These are phyloP conservation scores for Phytophthora niederhauseri DNA, from an alignment of 352 stramenopile species.

Conservation along the genomic window DNA sequence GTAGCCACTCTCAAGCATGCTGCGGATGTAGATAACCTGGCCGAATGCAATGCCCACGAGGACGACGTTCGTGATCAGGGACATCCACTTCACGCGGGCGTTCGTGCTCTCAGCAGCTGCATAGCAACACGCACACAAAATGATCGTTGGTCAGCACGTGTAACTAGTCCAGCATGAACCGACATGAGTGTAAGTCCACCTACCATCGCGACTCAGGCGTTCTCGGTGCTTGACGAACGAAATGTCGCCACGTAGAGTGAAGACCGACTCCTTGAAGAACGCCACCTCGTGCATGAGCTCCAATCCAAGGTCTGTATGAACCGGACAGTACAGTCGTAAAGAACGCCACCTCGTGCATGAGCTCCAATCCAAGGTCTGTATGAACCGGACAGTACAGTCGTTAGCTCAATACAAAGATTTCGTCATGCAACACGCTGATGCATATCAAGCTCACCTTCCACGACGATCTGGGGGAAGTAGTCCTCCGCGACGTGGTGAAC, in stretches of 20 bases:
- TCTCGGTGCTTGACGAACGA: slow-evolving; percentile 84
- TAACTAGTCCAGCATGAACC: neutral
- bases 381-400: neutral
- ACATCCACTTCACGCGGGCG: slow-evolving; percentile 84
- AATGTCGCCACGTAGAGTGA: slow-evolving; percentile 78
- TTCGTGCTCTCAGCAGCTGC: slow-evolving; percentile 79
- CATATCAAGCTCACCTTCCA: slow-evolving; percentile 55
- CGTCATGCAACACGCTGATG: neutral
- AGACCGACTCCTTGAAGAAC: slow-evolving; percentile 82
- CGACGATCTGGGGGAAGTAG: slow-evolving; percentile 80
- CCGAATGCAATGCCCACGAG: slow-evolving; percentile 76
- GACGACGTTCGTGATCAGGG: slow-evolving; percentile 79
- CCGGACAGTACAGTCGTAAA: slow-evolving; percentile 36
- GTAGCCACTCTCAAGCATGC: slow-evolving; percentile 78
- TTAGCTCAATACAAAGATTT: neutral
- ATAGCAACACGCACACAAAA: slow-evolving; percentile 7
- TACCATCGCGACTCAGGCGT: slow-evolving; percentile 74
- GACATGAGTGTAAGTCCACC: neutral
- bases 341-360: slow-evolving; percentile 83
- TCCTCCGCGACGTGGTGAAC: slow-evolving; percentile 63
- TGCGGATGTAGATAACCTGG: slow-evolving; percentile 88
- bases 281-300: slow-evolving; percentile 85
- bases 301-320: slow-evolving; percentile 62
- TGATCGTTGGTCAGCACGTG: neutral
- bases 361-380: slow-evolving; percentile 74